Evolutionary conservation across 495 filamentous ascomycete species (phyloP).

Genomic region (Hypoxylon fuscum): DNA sequence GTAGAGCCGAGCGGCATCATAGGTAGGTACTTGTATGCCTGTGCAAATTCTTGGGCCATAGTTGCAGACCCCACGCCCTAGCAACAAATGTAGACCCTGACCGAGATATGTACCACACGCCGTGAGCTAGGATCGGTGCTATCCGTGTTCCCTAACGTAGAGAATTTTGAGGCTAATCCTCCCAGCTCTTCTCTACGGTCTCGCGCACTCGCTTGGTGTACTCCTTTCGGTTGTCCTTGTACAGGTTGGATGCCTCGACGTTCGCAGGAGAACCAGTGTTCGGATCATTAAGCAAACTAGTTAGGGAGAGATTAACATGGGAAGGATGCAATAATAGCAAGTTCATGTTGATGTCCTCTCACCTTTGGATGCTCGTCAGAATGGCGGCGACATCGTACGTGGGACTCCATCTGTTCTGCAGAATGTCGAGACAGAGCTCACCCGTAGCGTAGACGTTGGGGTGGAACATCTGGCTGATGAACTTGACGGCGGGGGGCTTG

Average conservation of each 20-base stretch:
- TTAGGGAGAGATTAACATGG: constrained; percentile 14
- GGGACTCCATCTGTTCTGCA: constrained; percentile 98
- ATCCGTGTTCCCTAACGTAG: not conserved
- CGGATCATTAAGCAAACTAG: constrained; percentile 94
- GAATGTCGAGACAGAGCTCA: constrained; percentile 94
- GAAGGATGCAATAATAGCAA: constrained; percentile 10
- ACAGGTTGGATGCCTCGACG: constrained; percentile 97
- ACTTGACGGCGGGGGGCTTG: constrained; percentile 96
- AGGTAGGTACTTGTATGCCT: constrained; percentile 7
- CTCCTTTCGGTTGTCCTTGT: constrained; percentile 97
- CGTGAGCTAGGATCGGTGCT: not conserved
- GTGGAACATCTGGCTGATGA: constrained; percentile 99
- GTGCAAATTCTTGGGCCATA: constrained; percentile 1
- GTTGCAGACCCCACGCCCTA: not conserved
- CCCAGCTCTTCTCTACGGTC: constrained; percentile 99
- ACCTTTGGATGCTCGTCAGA: constrained; percentile 98
- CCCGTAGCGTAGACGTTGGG: constrained; percentile 98
- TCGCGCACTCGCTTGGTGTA: constrained; percentile 95
- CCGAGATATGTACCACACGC: constrained; percentile 11
- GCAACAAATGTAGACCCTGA: constrained; percentile 1
- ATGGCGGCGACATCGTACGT: constrained; percentile 98
- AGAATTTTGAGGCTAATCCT: constrained; percentile 64
- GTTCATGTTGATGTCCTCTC: constrained; percentile 18
- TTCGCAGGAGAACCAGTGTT: constrained; percentile 98
- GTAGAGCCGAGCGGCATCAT: constrained; percentile 2